phyloP scores from a whole-genome alignment of 208 protist species.

The Trypanosoma platydactyli region DNA sequence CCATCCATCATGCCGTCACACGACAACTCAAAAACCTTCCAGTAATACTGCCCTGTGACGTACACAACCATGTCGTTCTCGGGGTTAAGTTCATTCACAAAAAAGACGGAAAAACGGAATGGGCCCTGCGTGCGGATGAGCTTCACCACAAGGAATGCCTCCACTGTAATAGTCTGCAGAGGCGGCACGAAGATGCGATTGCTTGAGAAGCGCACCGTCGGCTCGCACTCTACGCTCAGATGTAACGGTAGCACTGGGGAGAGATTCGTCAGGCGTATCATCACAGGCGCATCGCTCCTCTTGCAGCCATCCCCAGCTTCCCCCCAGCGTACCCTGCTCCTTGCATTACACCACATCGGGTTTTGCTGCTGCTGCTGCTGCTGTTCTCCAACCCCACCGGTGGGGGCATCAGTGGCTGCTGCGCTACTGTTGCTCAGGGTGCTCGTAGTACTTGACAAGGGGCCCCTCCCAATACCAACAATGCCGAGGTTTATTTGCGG shows the following conservation, averaged over 20 bases:
- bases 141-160: conserved; percentile 58
- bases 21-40: conserved; percentile 76
- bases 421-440: not conserved
- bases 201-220: conserved; percentile 62
- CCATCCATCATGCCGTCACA: conserved; percentile 43
- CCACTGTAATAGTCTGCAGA: conserved; percentile 44
- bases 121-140: conserved; percentile 69
- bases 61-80: conserved; percentile 87
- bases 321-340: not conserved
- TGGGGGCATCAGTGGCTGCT: too few species aligned
- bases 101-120: conserved; percentile 77
- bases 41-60: conserved; percentile 81
- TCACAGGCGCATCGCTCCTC: conserved; percentile 24
- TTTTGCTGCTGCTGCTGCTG: not conserved
- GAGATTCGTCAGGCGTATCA: conserved; percentile 56
- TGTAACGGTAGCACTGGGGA: conserved; percentile 68
- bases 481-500: conserved; percentile 32
- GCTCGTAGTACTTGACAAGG: not conserved
- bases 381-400: not conserved
- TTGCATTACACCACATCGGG: not conserved
- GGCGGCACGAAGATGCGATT: conserved; percentile 63
- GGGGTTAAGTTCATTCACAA: conserved; percentile 83
- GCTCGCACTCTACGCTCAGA: conserved; percentile 75
- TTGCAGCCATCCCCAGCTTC: conserved; percentile 22
- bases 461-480: conserved; percentile 22